Evolutionary conservation across 2,329 filamentous ascomycete genomes (phyloP).

Genomic region (Paecilomyces variotii): DNA sequence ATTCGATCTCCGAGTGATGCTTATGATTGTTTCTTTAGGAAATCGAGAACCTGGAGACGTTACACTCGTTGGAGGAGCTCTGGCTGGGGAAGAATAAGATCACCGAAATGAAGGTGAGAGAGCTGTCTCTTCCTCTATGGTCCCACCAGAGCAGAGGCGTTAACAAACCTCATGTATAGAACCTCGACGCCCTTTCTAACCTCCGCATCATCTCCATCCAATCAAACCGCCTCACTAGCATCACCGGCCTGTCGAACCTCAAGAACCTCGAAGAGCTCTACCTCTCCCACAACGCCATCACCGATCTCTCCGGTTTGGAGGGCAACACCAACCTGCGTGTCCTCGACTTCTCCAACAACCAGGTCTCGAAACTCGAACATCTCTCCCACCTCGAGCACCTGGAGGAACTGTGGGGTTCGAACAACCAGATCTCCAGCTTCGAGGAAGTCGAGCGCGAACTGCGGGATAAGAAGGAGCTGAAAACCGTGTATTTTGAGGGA

Average conservation of each 20-base stretch:
- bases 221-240: conserved; percentile 78
- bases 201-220: conserved; percentile 88
- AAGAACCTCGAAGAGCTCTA: conserved; percentile 84
- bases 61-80: conserved; percentile 73
- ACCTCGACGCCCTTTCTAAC: conserved; percentile 65
- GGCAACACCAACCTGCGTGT: conserved; percentile 60
- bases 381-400: conserved; percentile 61
- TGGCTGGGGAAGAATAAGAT: conserved; percentile 99
- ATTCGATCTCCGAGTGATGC: not conserved
- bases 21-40: conserved; percentile 39
- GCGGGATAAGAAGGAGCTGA: conserved; percentile 67
- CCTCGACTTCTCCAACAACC: conserved; percentile 85
- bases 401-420: conserved; percentile 91
- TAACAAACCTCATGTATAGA: conserved; percentile 24
- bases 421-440: conserved; percentile 75
- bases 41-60: conserved; percentile 72
- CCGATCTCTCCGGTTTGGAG: conserved; percentile 65
- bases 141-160: not conserved
- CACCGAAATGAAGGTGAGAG: conserved; percentile 60
- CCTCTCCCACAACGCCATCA: conserved; percentile 88
- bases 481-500: conserved; percentile 93
- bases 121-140: not conserved
- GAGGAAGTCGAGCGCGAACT: conserved; percentile 70
- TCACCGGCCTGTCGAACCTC: conserved; percentile 67
- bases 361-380: conserved; percentile 65